A percentile compares a stretch with the other conserved stretches of the same genome.
Evolutionary conservation across 768 basidiomycete species (phyloP).

Genomic region (Tricholoma flavovirens): DNA sequence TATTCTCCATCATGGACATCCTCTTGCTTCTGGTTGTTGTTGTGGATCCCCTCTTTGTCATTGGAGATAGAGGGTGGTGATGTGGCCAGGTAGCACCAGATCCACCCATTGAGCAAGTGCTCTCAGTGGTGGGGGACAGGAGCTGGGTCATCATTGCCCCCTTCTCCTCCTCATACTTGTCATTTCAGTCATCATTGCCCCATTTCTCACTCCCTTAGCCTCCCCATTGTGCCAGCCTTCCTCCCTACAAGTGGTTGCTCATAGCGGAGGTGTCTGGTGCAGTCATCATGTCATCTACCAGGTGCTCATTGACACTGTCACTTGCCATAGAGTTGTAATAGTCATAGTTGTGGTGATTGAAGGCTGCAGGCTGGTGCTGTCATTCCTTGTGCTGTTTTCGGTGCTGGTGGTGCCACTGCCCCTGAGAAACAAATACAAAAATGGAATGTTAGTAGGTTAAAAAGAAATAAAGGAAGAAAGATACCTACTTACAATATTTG

Average conservation of each 20-base stretch:
- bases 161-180: no score
- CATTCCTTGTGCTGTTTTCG: background rate
- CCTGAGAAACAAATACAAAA: no score
- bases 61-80: background rate
- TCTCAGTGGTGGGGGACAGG: background rate
- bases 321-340: background rate
- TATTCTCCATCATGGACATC: no score
- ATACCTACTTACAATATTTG: no score
- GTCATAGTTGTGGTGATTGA: background rate
- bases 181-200: no score
- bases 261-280: no score
- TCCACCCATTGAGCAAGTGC: background rate
- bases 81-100: background rate
- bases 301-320: background rate
- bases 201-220: no score
- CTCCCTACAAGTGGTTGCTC: no score
- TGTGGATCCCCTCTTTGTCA: background rate
- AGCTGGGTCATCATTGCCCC: no score
- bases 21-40: background rate
- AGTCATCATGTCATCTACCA: background rate
- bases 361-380: background rate
- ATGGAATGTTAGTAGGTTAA: no score
- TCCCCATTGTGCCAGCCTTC: no score
- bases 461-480: no score
- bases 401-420: background rate